phyloP scores from a whole-genome alignment of 1,284 basidiomycete genomes.

The Tilletia setariae region DNA sequence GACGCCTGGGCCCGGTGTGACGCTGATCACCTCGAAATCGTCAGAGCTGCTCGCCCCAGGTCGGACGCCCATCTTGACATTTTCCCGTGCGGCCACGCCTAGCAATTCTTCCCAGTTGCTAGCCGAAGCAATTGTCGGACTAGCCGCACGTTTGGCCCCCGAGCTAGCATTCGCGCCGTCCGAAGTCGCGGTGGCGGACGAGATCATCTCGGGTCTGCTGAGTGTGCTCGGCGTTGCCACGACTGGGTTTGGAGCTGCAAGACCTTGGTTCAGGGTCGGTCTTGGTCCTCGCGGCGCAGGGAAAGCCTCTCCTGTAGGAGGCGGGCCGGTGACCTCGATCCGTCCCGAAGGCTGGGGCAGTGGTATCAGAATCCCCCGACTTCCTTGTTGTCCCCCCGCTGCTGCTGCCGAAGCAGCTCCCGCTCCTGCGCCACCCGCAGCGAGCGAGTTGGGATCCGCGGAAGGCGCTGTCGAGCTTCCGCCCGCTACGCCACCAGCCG shows the following conservation, averaged over 20 bases:
- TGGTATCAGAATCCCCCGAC: constrained; percentile 17
- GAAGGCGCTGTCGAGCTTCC: background rate
- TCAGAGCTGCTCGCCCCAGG: background rate
- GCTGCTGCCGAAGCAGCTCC: constrained; percentile 15
- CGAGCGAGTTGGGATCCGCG: background rate
- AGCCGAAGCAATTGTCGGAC: constrained; percentile 13
- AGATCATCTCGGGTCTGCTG: constrained; percentile 34
- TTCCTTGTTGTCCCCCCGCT: constrained; percentile 14
- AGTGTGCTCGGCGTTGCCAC: constrained; percentile 49
- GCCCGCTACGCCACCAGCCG: too few relatives aligned
- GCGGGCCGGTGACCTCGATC: constrained; percentile 14
- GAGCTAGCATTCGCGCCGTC: background rate
- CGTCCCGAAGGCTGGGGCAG: constrained; percentile 8
- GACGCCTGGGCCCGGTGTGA: constrained; percentile 9
- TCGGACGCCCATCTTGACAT: background rate
- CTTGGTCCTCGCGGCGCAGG: constrained; percentile 43
- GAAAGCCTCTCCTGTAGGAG: constrained; percentile 37
- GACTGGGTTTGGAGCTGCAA: constrained; percentile 40
- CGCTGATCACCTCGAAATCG: constrained; percentile 14
- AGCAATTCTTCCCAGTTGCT: constrained; percentile 22
- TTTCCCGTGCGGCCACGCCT: constrained; percentile 7
- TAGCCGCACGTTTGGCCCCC: background rate
- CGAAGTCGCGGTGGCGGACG: background rate
- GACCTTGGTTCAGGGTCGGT: constrained; percentile 42
- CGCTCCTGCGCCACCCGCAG: background rate